Evolutionary conservation across 2,329 filamentous ascomycete genomes (phyloP).

Genomic region (Didymella lethalis): DNA sequence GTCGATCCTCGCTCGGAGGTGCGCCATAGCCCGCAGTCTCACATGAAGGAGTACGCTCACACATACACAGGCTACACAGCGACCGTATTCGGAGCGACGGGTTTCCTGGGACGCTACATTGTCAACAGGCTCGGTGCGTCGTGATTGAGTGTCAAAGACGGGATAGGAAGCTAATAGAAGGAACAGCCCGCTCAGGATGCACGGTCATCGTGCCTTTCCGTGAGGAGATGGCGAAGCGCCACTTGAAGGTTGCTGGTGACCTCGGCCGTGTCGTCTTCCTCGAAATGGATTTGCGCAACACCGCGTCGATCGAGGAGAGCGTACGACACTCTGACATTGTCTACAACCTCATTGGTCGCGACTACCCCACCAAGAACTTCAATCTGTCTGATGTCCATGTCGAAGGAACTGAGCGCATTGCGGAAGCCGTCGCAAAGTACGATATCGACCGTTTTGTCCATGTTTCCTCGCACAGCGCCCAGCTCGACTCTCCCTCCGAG

Average conservation of each 20-base stretch:
- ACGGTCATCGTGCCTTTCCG: conserved; percentile 92
- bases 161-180: conserved; percentile 27
- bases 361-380: conserved; percentile 99
- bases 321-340: conserved; percentile 97
- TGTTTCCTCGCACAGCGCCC: conserved; percentile 92
- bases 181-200: conserved; percentile 85
- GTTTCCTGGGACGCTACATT: conserved; percentile 94
- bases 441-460: conserved; percentile 97
- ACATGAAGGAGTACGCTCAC: conserved; percentile 40
- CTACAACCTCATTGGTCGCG: conserved; percentile 92
- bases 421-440: conserved; percentile 94
- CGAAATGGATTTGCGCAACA: conserved; percentile 95
- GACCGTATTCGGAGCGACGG: conserved; percentile 97
- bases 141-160: neutral
- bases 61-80: conserved; percentile 79
- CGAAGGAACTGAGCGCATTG: conserved; percentile 90
- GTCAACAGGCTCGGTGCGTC: conserved; percentile 87
- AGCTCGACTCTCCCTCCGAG: conserved; percentile 79
- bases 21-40: conserved; percentile 39
- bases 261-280: conserved; percentile 88
- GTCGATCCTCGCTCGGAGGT: conserved; percentile 90
- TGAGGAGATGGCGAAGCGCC: conserved; percentile 97
- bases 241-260: conserved; percentile 95
- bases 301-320: conserved; percentile 92
- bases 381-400: conserved; percentile 90